Percentiles rank a stretch among this genome's conserved stretches.
Conservation (phyloP, 805 yeast species). For the Metschnikowia cerradonensis region DNA sequence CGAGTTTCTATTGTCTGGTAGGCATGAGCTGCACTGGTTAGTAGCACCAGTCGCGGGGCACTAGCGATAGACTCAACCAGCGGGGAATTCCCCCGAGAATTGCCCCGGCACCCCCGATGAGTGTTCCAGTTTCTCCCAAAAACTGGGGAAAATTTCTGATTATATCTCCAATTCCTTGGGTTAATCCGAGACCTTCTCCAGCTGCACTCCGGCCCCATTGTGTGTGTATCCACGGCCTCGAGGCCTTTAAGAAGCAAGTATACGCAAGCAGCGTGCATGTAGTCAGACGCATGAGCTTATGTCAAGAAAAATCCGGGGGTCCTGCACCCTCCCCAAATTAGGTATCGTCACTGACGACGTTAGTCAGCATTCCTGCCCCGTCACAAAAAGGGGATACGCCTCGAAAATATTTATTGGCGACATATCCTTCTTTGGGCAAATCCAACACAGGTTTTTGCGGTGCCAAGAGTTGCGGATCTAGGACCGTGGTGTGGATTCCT, state of each 20-base stretch:
- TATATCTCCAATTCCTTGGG: background rate
- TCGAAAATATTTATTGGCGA: background rate
- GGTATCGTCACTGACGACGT: background rate
- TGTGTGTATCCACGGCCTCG: no score
- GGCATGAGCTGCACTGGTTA: constrained; percentile 1
- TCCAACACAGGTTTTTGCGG: no score
- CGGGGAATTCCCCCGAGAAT: constrained; percentile 2
- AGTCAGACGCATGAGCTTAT: background rate
- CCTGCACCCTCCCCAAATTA: background rate
- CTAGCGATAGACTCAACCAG: background rate
- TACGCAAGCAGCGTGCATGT: background rate
- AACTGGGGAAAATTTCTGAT: background rate
- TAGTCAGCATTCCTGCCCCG: background rate
- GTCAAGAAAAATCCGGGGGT: background rate
- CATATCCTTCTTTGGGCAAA: no score
- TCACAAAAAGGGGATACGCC: no score
- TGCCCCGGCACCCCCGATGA: background rate
- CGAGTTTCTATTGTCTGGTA: background rate
- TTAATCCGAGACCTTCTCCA: no score
- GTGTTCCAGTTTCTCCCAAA: background rate
- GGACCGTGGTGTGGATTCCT: background rate
- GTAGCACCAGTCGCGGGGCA: constrained; percentile 3
- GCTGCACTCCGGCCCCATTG: no score
- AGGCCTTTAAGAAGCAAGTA: background rate
- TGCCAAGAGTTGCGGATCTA: no score